phyloP scores from a whole-genome alignment of 768 basidiomycete species.

The Amanita rubescens region DNA sequence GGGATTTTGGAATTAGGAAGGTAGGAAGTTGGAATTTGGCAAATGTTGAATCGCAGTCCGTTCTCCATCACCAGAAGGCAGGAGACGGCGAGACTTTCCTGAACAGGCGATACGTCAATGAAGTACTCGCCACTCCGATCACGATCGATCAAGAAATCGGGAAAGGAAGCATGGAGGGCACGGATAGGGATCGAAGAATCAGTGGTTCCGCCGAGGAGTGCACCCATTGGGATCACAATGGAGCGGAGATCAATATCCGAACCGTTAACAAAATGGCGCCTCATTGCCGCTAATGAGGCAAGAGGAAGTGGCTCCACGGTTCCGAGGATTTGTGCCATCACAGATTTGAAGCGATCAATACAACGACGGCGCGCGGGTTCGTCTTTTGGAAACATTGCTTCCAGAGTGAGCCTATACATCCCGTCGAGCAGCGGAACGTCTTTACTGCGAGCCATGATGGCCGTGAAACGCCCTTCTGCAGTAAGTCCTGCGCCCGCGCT shows the following conservation, averaged over 20 bases:
- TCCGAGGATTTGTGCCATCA: background rate
- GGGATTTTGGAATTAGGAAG: conserved; percentile 19
- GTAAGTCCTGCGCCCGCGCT: background rate
- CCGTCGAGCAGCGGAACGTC: background rate
- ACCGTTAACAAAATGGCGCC: background rate
- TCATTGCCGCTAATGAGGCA: conserved; percentile 4
- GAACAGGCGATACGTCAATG: background rate
- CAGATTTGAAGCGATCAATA: background rate
- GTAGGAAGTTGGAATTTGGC: conserved; percentile 23
- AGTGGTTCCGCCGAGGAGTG: background rate
- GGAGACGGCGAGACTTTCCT: conserved; percentile 6
- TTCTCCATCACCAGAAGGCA: conserved; percentile 20
- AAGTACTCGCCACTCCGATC: conserved; percentile 17
- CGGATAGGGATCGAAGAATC: conserved; percentile 12
- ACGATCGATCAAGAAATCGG: conserved; percentile 23
- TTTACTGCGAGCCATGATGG: background rate
- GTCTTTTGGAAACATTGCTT: background rate
- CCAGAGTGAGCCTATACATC: conserved; percentile 1
- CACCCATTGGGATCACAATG: background rate
- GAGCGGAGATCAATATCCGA: background rate
- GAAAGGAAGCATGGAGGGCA: conserved; percentile 28
- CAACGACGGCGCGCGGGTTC: background rate
- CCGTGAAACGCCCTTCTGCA: background rate
- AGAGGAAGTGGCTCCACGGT: background rate
- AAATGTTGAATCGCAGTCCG: conserved; percentile 28